These are phyloP conservation scores for Leishmania braziliensis DNA, from an alignment of 208 protist species.

Conservation along the genomic window DNA sequence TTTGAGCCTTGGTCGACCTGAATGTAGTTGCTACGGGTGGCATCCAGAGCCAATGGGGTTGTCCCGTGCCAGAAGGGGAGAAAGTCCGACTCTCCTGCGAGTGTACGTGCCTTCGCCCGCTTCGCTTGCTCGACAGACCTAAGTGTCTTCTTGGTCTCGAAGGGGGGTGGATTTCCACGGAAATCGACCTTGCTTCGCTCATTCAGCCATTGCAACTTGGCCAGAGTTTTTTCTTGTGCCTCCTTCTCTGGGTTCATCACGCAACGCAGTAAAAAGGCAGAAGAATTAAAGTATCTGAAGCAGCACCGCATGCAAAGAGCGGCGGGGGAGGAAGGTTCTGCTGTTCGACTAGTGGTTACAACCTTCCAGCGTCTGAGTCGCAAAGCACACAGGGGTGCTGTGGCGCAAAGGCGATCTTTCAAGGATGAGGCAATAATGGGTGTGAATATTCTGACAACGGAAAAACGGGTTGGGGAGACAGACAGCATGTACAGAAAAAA, in stretches of 20 bases:
- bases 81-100: slow-evolving; percentile 63
- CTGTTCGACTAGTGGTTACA: background rate
- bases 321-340: background rate
- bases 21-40: slow-evolving; percentile 60
- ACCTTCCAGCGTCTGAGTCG: background rate
- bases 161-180: slow-evolving; percentile 81
- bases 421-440: background rate
- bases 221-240: slow-evolving; percentile 62
- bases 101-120: slow-evolving; percentile 21
- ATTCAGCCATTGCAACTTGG: slow-evolving; percentile 77
- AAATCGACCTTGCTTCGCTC: slow-evolving; percentile 71
- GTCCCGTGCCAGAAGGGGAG: slow-evolving; percentile 63
- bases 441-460: background rate
- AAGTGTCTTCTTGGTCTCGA: slow-evolving; percentile 67
- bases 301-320: background rate
- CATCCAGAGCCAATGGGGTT: slow-evolving; percentile 51
- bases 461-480: background rate
- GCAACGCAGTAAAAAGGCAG: background rate
- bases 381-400: background rate
- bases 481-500: background rate
- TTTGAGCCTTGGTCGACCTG: slow-evolving; percentile 25
- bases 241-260: slow-evolving; percentile 36
- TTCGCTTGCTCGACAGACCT: slow-evolving; percentile 55
- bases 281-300: background rate
- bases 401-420: background rate